Percentiles rank a stretch among this genome's conserved stretches.
Evolutionary conservation across 2,329 filamentous ascomycete genomes (phyloP).

Genomic region (Fusarium burgessii): DNA sequence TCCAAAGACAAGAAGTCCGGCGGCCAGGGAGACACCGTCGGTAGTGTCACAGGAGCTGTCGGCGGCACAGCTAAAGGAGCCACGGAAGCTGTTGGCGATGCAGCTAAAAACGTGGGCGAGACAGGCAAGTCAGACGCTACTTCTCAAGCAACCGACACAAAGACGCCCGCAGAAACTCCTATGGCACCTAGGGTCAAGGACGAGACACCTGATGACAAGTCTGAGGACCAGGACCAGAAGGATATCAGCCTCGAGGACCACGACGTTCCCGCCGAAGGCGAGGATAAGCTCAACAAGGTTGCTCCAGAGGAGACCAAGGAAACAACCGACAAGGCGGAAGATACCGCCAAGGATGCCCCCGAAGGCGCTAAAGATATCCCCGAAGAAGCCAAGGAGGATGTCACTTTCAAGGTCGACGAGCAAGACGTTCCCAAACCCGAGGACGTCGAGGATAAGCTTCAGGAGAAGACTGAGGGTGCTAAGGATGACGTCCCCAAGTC

Average conservation of each 20-base stretch:
- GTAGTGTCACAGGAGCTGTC: slow-evolving; percentile 23
- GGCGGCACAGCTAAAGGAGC: slow-evolving; percentile 23
- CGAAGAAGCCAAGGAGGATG: slow-evolving; percentile 32
- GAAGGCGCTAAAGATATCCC: slow-evolving; percentile 28
- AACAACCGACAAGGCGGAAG: slow-evolving; percentile 28
- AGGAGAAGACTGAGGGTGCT: slow-evolving; percentile 28
- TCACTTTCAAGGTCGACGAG: slow-evolving; percentile 31
- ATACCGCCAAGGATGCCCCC: slow-evolving; percentile 30
- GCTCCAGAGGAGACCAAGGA: slow-evolving; percentile 31
- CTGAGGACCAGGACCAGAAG: slow-evolving; percentile 17
- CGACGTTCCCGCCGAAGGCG: slow-evolving; percentile 33
- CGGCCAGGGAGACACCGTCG: slow-evolving; percentile 41
- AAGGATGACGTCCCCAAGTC: slow-evolving; percentile 42
- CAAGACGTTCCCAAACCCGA: slow-evolving; percentile 31
- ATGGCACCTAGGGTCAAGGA: slow-evolving; percentile 15
- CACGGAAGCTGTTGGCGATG: slow-evolving; percentile 22
- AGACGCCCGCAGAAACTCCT: slow-evolving; percentile 33
- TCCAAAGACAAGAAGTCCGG: slow-evolving; percentile 49
- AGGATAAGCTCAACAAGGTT: slow-evolving; percentile 27
- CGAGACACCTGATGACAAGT: neutral
- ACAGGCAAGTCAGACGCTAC: slow-evolving; percentile 33
- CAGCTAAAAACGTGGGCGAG: neutral
- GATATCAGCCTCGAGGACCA: slow-evolving; percentile 36
- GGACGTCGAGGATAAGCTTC: slow-evolving; percentile 22
- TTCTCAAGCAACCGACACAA: slow-evolving; percentile 24